phyloP scores from a whole-genome alignment of 345 rosid species.

The Lepidium didymum region DNA sequence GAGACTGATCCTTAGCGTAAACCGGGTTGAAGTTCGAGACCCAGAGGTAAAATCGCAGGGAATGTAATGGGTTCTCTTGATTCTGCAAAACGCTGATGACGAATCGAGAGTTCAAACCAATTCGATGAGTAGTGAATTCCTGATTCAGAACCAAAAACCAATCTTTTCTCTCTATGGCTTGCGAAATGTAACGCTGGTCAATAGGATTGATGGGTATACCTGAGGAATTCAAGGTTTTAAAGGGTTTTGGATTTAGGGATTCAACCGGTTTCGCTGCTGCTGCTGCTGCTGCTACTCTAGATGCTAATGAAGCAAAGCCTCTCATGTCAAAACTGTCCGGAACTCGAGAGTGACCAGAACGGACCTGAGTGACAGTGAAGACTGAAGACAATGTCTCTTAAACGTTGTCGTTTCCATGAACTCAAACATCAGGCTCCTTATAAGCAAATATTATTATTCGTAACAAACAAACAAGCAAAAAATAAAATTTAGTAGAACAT shows the following conservation, averaged over 20 bases:
- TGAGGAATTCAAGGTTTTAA: slow-evolving; percentile 7
- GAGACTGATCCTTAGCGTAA: slow-evolving; percentile 47
- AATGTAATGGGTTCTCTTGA: slow-evolving; percentile 55
- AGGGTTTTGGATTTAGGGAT: not conserved
- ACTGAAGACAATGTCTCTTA: not conserved
- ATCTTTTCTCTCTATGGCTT: slow-evolving; percentile 53
- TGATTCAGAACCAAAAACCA: slow-evolving; percentile 66
- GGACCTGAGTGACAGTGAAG: slow-evolving; percentile 3
- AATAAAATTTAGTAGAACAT: not conserved
- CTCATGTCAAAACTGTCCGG: slow-evolving; percentile 37
- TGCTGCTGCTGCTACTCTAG: slow-evolving; percentile 32
- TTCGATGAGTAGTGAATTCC: slow-evolving; percentile 49
- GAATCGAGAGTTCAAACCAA: slow-evolving; percentile 44
- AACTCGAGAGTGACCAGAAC: slow-evolving; percentile 18
- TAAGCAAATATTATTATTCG: too few species aligned
- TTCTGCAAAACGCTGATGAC: slow-evolving; percentile 62
- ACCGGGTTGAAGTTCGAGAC: slow-evolving; percentile 42
- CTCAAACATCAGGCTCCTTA: not conserved
- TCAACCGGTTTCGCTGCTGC: slow-evolving; percentile 3
- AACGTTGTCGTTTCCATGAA: not conserved
- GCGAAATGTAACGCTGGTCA: slow-evolving; percentile 50
- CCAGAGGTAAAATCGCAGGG: slow-evolving; percentile 77
- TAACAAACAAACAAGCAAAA: not conserved
- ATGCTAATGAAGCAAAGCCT: slow-evolving; percentile 44
- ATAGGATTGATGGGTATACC: slow-evolving; percentile 10